A percentile compares a stretch with the other conserved stretches of the same genome.
Conservation (phyloP, 306 rosid species). For the Phaseolus lunatus region DNA sequence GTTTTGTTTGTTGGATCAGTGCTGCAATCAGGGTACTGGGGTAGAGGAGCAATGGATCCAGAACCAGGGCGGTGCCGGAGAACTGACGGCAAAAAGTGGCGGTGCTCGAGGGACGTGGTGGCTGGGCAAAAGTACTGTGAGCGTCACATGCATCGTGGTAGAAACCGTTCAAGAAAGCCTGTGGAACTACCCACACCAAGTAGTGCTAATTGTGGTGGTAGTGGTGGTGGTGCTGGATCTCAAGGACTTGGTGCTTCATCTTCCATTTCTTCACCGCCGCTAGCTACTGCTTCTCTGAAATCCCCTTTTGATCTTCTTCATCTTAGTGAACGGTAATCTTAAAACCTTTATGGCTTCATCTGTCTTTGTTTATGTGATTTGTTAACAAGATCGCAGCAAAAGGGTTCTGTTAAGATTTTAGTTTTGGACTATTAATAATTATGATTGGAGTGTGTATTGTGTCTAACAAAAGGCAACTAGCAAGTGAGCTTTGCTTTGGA, state of each 20-base stretch:
- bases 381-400: neutral
- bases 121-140: conserved; percentile 98
- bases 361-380: neutral
- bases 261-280: conserved; percentile 49
- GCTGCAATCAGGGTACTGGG: conserved; percentile 90
- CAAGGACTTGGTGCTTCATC: conserved; percentile 36
- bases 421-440: neutral
- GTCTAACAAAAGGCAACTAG: conserved; percentile 30
- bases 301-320: conserved; percentile 74
- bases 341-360: neutral
- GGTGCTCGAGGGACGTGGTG: conserved; percentile 98
- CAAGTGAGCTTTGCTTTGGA: conserved; percentile 18
- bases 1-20: conserved; percentile 51
- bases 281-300: conserved; percentile 52
- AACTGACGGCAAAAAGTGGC: conserved; percentile 97
- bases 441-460: neutral
- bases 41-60: conserved; percentile 93
- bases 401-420: neutral
- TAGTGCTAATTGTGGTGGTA: conserved; percentile 18
- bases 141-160: conserved; percentile 95
- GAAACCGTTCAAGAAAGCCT: conserved; percentile 99
- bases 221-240: conserved; percentile 29
- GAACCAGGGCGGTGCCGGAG: conserved; percentile 98
- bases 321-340: conserved; percentile 65
- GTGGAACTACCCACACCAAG: conserved; percentile 90